Evolutionary conservation across 1,284 basidiomycete species (phyloP), one percentile per base, ranked within the genome.

Genomic region (Rhodotorula mucilaginosa): DNA sequence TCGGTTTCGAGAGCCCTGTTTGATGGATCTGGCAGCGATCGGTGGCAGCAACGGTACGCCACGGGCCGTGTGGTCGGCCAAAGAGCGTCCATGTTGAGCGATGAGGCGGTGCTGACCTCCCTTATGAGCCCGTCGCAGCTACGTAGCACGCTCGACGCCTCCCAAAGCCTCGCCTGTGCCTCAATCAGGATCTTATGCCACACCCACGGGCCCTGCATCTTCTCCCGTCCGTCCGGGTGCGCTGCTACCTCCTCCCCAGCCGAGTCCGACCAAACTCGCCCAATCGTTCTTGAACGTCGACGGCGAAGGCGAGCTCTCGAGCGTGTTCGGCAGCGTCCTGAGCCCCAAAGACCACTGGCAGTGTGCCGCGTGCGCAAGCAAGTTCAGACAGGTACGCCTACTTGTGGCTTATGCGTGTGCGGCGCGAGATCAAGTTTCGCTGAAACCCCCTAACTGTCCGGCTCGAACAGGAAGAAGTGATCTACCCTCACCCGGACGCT

Each of bases 401-500:
- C 3, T 5, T 7, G 15, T 10, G 8, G 2, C 19, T 23, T 39
- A 23, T 64, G 39, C 56, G 23, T n/a, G 39, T 26, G 21, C 31
- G 5, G 1, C 3, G 10, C 39, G 39, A 26, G 10, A 16, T 60
- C 21, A 46, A 26, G 13, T 26, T 6, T 56, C 26, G 57, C 31
- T 23, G 31, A 58, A 31, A 13, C 8, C 10, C 21, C 23, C 19
- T 49, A 1, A 48, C 48, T 1, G 19, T 39, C 21, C 21, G 26
- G 18, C 34, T 31, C 23, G 5, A 4, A 19, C 62, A 76, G 74
- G 74, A 74, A 21, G 73, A 74, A 18, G 57, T 61, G 5, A 72
- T 76, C 51, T 76, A 76, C 60, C 74, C 74, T 5, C 74, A 76
- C 44, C 74, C 74, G 0, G 69, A 69, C 2, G 70, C 58, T 5